Evolutionary conservation across 306 rosid species (phyloP), one percentile per base, ranked within the genome.

Genomic region (Malus sieversii): DNA sequence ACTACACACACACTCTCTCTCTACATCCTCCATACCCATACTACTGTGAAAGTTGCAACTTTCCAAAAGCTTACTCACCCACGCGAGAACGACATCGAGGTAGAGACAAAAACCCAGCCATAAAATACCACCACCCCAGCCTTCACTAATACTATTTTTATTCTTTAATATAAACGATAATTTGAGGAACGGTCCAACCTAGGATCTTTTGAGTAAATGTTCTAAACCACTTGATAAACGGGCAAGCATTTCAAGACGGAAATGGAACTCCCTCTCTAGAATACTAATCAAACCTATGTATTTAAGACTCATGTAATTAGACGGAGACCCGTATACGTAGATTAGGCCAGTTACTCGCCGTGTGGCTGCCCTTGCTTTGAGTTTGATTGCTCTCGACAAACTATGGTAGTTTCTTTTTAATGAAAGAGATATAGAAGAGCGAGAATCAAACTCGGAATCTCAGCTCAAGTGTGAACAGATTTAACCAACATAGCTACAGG

Each of bases 81-180:
- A 58, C 29, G 59, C 45, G 42, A 62, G n/a, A 76, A 68, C 70
- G 25, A 32, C 79, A 81, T 51, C 65, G 20, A 44, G 23, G 6
- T 76, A 76, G 25, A 74, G 87, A 87, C 89, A 83, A 85, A 85
- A 82, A 75, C 69, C 25, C 78, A 73, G 64, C 58, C 78, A 71
- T 62, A 66, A 48, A 48, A 48, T 48, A 48, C 53, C 8, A 44
- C 69, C 77, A 74, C 38, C 16, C 1, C 10, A 19, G 18, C 30
- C 65, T 68, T 74, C 40, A 19, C 58, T 44, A 18, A 16, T 9
- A 22, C 51, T 2, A 51, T 51, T 51, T 15, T 51, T 51, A 14
- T 42, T 46, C 4, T 4, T 4, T 14, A 46, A 46, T 46, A 46
- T 16, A 46, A 4, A 14, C 19, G 19, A 46, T 46, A 46, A 46